Base-by-base conservation (phyloP, 2,329 filamentous ascomycete genomes). In the Tolypocladium nubicola region DNA sequence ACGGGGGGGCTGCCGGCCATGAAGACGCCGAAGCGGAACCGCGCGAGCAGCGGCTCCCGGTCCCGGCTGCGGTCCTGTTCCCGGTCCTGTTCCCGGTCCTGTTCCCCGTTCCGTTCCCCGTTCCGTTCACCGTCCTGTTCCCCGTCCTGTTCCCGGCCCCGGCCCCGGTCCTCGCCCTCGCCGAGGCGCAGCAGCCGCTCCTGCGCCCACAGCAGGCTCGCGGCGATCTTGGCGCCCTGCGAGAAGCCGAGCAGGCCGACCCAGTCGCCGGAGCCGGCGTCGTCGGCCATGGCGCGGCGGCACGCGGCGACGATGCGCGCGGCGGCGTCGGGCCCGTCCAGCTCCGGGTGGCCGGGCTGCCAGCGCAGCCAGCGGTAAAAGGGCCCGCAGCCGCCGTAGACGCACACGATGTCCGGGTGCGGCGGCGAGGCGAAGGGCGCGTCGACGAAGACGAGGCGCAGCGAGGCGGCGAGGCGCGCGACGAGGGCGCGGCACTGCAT, bases 381-480 rank as follows among this genome's bases (percentile, higher is more conserved):
- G 1, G 88, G 88, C 0, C 80, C 87, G 59, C 76, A 79, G 59
- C 83, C 78, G 50, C 78, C 79, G 68, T 89, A 92, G 5, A 89
- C 84, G 16, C 77, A 70, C 23, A 83, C 70, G 16, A 91, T 81
- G 61, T 81, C 85, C 0, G 83, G 77, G 45, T 86, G 84, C 1
- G 87, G 87, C 73, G 3, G 76, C 61, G 82, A 86, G 57, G 78
- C 75, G 68, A 85, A 88, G 1, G 88, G 87, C 0, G 77, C 88
- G 63, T 91, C 82, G 61, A 82, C 83, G 72, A 87, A 93, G 65
- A 88, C 83, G 61, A 91, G 79, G 45, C 88, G 84, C 69, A 90
- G 90, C 52, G 78, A 71, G 8, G 77, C 69, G 50, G 72, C 67
- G 0, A 90, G 79, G 33, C 66, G 68, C 37, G 67, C 62, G 54